Evolutionary conservation across 345 rosid genomes (phyloP).

Genomic region (Cardiospermum halicacabum): DNA sequence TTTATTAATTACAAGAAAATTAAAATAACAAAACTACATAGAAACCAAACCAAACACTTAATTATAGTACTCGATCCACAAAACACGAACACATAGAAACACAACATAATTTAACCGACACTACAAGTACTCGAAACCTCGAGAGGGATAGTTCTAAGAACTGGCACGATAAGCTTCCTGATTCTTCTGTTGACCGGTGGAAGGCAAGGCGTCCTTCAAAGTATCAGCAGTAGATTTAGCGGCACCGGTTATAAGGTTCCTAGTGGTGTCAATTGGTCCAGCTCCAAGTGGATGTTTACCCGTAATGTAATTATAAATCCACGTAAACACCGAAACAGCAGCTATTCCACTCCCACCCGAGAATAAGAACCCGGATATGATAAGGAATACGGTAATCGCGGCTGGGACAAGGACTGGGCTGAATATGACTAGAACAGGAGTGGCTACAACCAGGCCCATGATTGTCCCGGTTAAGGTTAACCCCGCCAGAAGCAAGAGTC

Average conservation of each 20-base stretch:
- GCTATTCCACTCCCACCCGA: constrained; percentile 57
- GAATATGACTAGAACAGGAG: constrained; percentile 51
- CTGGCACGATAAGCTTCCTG: constrained; percentile 30
- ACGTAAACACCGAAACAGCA: constrained; percentile 43
- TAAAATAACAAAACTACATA: no score
- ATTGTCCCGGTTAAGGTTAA: constrained; percentile 51
- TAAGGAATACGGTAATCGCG: constrained; percentile 26
- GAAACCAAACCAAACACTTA: no score
- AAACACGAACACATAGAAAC: no score
- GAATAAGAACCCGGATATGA: constrained; percentile 38
- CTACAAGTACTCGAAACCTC: no score
- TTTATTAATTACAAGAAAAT: no score
- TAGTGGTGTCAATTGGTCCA: constrained; percentile 32
- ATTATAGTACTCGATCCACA: no score
- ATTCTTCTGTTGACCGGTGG: constrained; percentile 43
- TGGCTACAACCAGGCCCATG: constrained; percentile 46
- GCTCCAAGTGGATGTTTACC: constrained; percentile 66
- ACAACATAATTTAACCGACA: no score
- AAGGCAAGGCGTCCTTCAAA: no score
- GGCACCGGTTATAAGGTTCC: constrained; percentile 41
- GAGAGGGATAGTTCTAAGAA: no score
- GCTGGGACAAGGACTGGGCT: constrained; percentile 69
- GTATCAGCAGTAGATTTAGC: no score
- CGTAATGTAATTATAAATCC: constrained; percentile 58
- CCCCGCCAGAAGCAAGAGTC: constrained; percentile 41